These are phyloP conservation scores for Komagataella mondaviorum DNA, from an alignment of 805 yeast genomes.

Conservation along the genomic window DNA sequence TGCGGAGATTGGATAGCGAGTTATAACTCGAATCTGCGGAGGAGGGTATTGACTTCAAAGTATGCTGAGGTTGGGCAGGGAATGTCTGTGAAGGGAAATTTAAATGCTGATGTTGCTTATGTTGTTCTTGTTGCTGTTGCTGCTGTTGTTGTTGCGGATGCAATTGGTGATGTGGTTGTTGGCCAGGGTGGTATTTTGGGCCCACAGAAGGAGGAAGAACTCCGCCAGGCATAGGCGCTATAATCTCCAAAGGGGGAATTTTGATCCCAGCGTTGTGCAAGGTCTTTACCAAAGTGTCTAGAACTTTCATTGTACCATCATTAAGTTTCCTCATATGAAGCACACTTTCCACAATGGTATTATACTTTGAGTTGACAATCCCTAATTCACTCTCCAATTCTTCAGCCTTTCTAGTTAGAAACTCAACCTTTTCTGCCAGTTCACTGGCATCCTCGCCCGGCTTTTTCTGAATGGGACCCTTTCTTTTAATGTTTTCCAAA, in stretches of 20 bases:
- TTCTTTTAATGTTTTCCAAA: constrained; percentile 77
- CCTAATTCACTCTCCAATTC: constrained; percentile 21
- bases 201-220: neutral
- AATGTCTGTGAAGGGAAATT: constrained; percentile 5
- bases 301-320: constrained; percentile 40
- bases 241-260: constrained; percentile 50
- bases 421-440: constrained; percentile 14
- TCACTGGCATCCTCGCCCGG: constrained; percentile 9
- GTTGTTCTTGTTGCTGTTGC: constrained; percentile 3
- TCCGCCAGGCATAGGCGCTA: constrained; percentile 19
- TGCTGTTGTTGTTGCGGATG: constrained; percentile 4
- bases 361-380: constrained; percentile 40
- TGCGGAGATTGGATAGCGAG: neutral
- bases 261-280: constrained; percentile 49
- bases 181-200: neutral
- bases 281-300: constrained; percentile 34
- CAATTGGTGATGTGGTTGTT: constrained; percentile 3
- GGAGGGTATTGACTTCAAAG: neutral
- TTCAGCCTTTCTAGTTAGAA: constrained; percentile 19
- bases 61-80: neutral
- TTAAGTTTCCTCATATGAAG: constrained; percentile 41
- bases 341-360: constrained; percentile 48
- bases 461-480: constrained; percentile 50
- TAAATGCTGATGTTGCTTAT: constrained; percentile 2
- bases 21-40: neutral